Percentiles rank a stretch among this genome's conserved stretches.
Conservation (phyloP, 257 asterid species). For the Anisodus tanguticus region DNA sequence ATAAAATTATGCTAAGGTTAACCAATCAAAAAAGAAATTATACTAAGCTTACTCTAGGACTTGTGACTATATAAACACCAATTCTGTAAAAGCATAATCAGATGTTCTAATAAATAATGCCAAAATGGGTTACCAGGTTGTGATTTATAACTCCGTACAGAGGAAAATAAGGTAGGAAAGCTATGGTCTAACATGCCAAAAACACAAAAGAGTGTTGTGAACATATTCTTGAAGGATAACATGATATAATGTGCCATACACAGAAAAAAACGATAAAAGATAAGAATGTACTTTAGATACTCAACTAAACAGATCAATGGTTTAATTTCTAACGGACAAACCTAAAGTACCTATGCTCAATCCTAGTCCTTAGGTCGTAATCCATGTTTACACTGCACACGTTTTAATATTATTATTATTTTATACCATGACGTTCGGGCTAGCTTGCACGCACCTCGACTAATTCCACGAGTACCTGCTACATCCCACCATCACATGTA, state of each 20-base stretch:
- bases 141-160: neutral
- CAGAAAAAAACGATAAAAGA: neutral
- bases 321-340: neutral
- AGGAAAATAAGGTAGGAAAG: neutral
- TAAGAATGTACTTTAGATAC: neutral
- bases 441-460: too few species aligned
- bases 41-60: neutral
- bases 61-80: neutral
- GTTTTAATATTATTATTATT: neutral
- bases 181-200: conserved; percentile 20
- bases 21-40: neutral
- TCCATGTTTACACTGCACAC: neutral
- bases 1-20: neutral
- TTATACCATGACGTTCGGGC: neutral
- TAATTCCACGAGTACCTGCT: too few species aligned
- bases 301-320: neutral
- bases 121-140: neutral
- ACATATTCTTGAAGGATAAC: neutral
- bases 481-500: too few species aligned
- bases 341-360: neutral
- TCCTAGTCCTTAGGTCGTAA: neutral
- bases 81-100: conserved; percentile 2
- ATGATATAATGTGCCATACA: neutral
- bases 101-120: neutral
- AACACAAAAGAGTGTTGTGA: neutral